These are phyloP conservation scores for Coemansia sp. DNA, from an alignment of 371 early-diverging fungal species.

Conservation along the genomic window DNA sequence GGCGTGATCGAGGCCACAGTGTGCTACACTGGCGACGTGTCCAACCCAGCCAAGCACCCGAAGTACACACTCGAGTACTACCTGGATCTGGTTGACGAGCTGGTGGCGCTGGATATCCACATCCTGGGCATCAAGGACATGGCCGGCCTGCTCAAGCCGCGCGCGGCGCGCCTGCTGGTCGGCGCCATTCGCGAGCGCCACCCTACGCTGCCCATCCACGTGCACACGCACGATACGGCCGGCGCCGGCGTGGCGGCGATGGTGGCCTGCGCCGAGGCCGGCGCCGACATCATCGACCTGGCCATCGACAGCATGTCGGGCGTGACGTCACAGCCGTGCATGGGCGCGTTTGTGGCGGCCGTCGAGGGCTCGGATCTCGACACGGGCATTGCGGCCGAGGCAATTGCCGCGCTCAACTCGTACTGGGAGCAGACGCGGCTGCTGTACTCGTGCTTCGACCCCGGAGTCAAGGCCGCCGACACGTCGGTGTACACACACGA, in stretches of 20 bases:
- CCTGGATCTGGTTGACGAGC: slow-evolving; percentile 80
- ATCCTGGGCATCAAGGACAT: slow-evolving; percentile 95
- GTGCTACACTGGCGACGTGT: slow-evolving; percentile 92
- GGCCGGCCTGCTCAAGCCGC: slow-evolving; percentile 94
- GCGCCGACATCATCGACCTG: slow-evolving; percentile 90
- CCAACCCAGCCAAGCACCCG: slow-evolving; percentile 67
- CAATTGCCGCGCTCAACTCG: slow-evolving; percentile 77
- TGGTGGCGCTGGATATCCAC: slow-evolving; percentile 90
- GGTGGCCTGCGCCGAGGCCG: slow-evolving; percentile 90
- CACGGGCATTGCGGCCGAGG: slow-evolving; percentile 78
- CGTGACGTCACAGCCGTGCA: slow-evolving; percentile 91
- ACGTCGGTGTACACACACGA: slow-evolving; percentile 91
- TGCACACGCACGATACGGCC: slow-evolving; percentile 96
- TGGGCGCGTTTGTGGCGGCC: slow-evolving; percentile 91
- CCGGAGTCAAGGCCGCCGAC: slow-evolving; percentile 80
- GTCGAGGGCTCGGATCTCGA: slow-evolving; percentile 72
- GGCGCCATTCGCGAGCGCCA: slow-evolving; percentile 79
- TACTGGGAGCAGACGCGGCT: slow-evolving; percentile 96
- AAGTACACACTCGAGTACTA: slow-evolving; percentile 92
- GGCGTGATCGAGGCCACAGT: slow-evolving; percentile 93
- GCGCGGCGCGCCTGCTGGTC: slow-evolving; percentile 79
- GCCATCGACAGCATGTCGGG: slow-evolving; percentile 96
- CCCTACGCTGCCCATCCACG: slow-evolving; percentile 92
- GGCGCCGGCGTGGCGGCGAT: slow-evolving; percentile 94
- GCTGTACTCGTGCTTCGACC: slow-evolving; percentile 93